Evolutionary conservation across 768 basidiomycete species (phyloP).

Genomic region (Cubamyces lactineus): DNA sequence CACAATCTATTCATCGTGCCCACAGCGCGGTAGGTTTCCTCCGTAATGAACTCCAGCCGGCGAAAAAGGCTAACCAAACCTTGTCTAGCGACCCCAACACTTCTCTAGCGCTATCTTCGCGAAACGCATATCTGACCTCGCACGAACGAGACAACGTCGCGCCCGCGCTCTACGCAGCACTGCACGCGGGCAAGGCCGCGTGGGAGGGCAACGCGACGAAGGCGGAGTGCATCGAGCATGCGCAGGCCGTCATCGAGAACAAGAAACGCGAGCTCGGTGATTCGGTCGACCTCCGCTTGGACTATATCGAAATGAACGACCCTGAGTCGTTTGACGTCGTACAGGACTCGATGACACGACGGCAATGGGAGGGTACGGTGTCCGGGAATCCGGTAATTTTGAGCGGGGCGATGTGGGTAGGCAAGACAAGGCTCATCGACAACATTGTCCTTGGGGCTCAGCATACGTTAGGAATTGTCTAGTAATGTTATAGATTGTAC

Average conservation of each 20-base stretch:
- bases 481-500: not conserved
- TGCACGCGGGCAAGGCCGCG: constrained; percentile 55
- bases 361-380: constrained; percentile 33
- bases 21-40: constrained; percentile 58
- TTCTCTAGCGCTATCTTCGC: constrained; percentile 85
- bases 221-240: constrained; percentile 49
- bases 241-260: constrained; percentile 43
- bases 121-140: constrained; percentile 79
- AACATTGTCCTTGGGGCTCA: constrained; percentile 77
- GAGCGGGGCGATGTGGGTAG: constrained; percentile 87
- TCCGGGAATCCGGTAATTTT: constrained; percentile 57
- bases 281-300: constrained; percentile 60
- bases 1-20: constrained; percentile 84
- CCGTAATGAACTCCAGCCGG: not conserved
- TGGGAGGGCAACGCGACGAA: constrained; percentile 61
- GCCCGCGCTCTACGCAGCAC: constrained; percentile 65
- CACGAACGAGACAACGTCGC: constrained; percentile 69
- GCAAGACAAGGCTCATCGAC: constrained; percentile 89
- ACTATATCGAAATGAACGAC: constrained; percentile 92
- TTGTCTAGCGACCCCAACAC: constrained; percentile 47
- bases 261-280: constrained; percentile 21
- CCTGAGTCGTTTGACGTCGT: constrained; percentile 72
- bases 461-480: constrained; percentile 29
- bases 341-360: constrained; percentile 34
- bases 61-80: no score